Conservation (phyloP, 768 basidiomycete species). For the Hericium rajendrae region DNA sequence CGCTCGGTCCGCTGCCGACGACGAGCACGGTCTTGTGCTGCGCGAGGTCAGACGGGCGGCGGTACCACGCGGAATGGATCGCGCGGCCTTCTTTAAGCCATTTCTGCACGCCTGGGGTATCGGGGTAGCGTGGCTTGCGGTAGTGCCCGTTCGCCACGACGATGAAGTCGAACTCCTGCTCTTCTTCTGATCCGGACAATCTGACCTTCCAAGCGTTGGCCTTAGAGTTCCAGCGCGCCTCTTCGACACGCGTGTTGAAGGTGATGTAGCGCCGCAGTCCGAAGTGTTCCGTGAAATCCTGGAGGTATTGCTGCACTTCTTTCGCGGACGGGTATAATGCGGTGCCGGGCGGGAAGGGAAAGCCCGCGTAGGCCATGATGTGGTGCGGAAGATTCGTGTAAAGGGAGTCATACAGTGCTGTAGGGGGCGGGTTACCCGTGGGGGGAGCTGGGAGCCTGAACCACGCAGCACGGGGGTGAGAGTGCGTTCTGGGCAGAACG, state of each 20-base stretch:
- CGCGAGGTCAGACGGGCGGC: constrained; percentile 33
- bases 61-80: constrained; percentile 61
- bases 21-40: constrained; percentile 33
- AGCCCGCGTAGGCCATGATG: constrained; percentile 58
- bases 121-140: constrained; percentile 51
- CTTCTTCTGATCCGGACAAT: constrained; percentile 24
- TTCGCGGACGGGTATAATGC: constrained; percentile 57
- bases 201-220: constrained; percentile 38
- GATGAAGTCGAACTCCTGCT: constrained; percentile 45
- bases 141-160: constrained; percentile 75
- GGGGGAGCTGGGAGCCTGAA: constrained; percentile 47
- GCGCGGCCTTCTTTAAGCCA: constrained; percentile 50
- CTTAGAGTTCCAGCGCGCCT: constrained; percentile 29
- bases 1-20: constrained; percentile 50
- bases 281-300: constrained; percentile 54
- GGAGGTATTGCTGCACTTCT: constrained; percentile 59
- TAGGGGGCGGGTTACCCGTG: constrained; percentile 42
- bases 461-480: neutral
- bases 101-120: constrained; percentile 43
- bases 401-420: constrained; percentile 70
- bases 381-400: constrained; percentile 77
- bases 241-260: constrained; percentile 45
- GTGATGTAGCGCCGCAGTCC: constrained; percentile 55
- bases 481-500: neutral
- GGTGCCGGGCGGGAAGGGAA: constrained; percentile 62